Conservation (phyloP, 306 rosid genomes). For the Quercus cerris region DNA sequence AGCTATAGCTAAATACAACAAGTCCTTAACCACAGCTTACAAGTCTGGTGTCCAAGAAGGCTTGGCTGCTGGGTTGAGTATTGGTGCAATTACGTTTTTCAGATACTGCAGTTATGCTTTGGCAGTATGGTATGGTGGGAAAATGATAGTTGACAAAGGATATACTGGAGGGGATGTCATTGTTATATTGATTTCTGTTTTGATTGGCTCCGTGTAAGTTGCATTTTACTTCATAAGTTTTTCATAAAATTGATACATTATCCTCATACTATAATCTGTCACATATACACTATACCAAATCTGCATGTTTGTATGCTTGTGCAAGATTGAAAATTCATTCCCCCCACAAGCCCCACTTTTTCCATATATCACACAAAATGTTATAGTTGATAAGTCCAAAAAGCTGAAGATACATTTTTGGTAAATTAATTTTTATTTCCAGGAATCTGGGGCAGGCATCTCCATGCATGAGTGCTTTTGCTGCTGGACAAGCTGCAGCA, state of each 20-base stretch:
- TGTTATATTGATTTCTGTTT: slow-evolving; percentile 49
- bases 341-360: not conserved
- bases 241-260: not conserved
- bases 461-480: slow-evolving; percentile 79
- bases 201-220: slow-evolving; percentile 74
- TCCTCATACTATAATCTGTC: not conserved
- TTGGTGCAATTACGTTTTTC: slow-evolving; percentile 35
- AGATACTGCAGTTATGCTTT: slow-evolving; percentile 49
- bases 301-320: not conserved
- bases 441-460: slow-evolving; percentile 86
- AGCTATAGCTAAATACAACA: slow-evolving; percentile 59
- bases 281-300: not conserved
- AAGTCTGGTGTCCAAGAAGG: slow-evolving; percentile 57
- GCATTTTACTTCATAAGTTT: not conserved
- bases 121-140: slow-evolving; percentile 79
- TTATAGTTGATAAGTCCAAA: no score
- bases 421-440: not conserved
- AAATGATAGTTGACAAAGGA: slow-evolving; percentile 72
- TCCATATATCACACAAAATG: no score
- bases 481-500: slow-evolving; percentile 87
- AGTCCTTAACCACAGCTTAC: slow-evolving; percentile 54
- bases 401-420: not conserved
- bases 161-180: slow-evolving; percentile 72
- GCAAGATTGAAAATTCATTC: not conserved
- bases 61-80: slow-evolving; percentile 65